These are phyloP conservation scores for Starmerella lactis-condensi DNA, from an alignment of 805 yeast genomes.

Conservation along the genomic window DNA sequence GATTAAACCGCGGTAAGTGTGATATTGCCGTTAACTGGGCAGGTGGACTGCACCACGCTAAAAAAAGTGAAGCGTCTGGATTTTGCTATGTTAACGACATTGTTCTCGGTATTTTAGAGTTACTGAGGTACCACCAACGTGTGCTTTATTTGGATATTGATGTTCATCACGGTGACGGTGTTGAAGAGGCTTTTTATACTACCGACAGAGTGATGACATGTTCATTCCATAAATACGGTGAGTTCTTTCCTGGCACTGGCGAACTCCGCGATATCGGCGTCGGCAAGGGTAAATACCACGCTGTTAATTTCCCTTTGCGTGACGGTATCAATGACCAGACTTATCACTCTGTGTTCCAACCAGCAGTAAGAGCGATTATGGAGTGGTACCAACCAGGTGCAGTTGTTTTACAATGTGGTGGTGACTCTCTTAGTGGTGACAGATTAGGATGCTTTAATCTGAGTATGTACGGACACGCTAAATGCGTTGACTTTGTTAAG, in stretches of 20 bases:
- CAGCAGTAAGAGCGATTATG: slow-evolving; percentile 64
- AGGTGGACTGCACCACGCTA: slow-evolving; percentile 94
- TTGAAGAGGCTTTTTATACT: slow-evolving; percentile 87
- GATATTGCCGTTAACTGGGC: slow-evolving; percentile 94
- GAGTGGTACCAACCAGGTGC: slow-evolving; percentile 84
- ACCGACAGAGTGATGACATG: slow-evolving; percentile 95
- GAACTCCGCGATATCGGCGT: slow-evolving; percentile 75
- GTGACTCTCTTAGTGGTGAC: slow-evolving; percentile 86
- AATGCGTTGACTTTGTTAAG: slow-evolving; percentile 77
- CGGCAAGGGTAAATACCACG: slow-evolving; percentile 72
- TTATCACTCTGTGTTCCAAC: slow-evolving; percentile 55
- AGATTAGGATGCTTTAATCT: slow-evolving; percentile 85
- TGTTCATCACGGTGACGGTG: slow-evolving; percentile 95
- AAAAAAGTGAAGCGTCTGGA: slow-evolving; percentile 83
- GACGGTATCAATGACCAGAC: slow-evolving; percentile 93
- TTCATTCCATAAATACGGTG: slow-evolving; percentile 89
- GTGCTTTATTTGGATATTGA: slow-evolving; percentile 88
- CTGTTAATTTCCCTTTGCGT: slow-evolving; percentile 77
- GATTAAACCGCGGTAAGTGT: slow-evolving; percentile 66
- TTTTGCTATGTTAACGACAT: slow-evolving; percentile 92
- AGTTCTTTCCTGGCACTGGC: slow-evolving; percentile 95
- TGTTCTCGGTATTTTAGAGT: slow-evolving; percentile 68
- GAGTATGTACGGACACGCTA: slow-evolving; percentile 85
- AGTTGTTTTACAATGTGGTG: slow-evolving; percentile 93
- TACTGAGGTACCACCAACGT: slow-evolving; percentile 75